Conservation (phyloP, 129 eudicot species). For the Pulicaria dysenterica region DNA sequence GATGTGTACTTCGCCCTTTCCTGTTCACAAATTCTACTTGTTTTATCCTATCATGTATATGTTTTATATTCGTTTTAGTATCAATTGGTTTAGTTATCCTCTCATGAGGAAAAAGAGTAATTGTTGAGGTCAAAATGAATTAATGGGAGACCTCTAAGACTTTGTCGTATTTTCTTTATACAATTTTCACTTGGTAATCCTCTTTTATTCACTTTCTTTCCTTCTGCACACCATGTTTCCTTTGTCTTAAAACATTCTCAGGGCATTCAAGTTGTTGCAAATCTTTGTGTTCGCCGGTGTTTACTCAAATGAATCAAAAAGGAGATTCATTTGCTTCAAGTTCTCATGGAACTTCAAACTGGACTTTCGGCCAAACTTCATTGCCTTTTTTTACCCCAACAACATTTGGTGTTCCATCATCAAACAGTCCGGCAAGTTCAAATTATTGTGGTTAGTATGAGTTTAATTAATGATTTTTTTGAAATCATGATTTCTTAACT, state of each 20-base stretch:
- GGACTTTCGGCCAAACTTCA: neutral
- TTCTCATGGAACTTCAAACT: neutral
- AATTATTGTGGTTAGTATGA: slow-evolving; percentile 12
- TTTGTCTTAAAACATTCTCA: neutral
- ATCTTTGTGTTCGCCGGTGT: neutral
- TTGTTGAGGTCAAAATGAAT: neutral
- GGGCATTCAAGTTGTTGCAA: neutral
- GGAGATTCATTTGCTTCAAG: neutral
- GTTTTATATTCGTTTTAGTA: neutral
- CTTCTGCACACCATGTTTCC: neutral
- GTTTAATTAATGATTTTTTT: slow-evolving; percentile 5
- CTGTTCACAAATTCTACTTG: no score
- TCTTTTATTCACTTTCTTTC: neutral
- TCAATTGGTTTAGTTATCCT: neutral
- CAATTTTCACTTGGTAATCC: neutral
- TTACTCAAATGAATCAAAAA: neutral
- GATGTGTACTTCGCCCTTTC: no score
- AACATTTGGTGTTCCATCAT: neutral
- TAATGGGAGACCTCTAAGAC: neutral
- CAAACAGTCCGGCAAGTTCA: slow-evolving; percentile 14
- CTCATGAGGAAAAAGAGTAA: neutral
- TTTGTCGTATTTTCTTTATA: neutral
- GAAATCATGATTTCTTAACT: neutral
- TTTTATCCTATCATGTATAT: neutral
- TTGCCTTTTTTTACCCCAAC: slow-evolving; percentile 6